These are phyloP conservation scores for Solanum lycopersicoides DNA, from an alignment of 257 asterid genomes.

Conservation along the genomic window DNA sequence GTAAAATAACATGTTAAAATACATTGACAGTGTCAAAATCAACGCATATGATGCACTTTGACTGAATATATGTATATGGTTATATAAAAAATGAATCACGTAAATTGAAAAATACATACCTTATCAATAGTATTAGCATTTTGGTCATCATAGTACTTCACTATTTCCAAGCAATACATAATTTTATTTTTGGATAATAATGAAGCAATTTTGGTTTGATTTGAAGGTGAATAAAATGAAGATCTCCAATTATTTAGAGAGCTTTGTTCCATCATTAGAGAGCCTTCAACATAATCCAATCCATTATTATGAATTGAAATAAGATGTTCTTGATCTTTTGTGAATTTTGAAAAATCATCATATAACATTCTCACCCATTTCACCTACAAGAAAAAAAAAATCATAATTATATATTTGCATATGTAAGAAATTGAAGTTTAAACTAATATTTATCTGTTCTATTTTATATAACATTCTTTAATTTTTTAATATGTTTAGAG, in stretches of 20 bases:
- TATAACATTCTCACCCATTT: conserved; percentile 46
- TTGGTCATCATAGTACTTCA: conserved; percentile 26
- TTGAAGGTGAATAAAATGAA: conserved; percentile 22
- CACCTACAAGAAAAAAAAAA: conserved; percentile 8
- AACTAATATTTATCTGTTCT: background rate
- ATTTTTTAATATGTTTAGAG: too few relatives aligned
- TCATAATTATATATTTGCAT: background rate
- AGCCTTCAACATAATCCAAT: conserved; percentile 41
- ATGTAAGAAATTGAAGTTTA: background rate
- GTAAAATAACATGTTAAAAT: too few relatives aligned
- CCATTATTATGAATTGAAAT: conserved; percentile 8
- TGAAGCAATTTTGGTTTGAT: conserved; percentile 15
- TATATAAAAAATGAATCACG: background rate
- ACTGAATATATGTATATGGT: background rate
- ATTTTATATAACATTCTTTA: background rate
- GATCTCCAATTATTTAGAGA: conserved; percentile 24
- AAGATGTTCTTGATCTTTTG: conserved; percentile 40
- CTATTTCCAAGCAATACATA: conserved; percentile 42
- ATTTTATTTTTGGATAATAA: conserved; percentile 21
- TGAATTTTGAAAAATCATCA: conserved; percentile 25
- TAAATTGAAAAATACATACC: conserved; percentile 8
- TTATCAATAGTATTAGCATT: conserved; percentile 15
- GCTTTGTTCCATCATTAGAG: conserved; percentile 18
- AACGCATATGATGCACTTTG: background rate
- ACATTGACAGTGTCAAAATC: background rate